phyloP scores from a whole-genome alignment of 768 basidiomycete genomes.

The Calocybe gangraenosa region DNA sequence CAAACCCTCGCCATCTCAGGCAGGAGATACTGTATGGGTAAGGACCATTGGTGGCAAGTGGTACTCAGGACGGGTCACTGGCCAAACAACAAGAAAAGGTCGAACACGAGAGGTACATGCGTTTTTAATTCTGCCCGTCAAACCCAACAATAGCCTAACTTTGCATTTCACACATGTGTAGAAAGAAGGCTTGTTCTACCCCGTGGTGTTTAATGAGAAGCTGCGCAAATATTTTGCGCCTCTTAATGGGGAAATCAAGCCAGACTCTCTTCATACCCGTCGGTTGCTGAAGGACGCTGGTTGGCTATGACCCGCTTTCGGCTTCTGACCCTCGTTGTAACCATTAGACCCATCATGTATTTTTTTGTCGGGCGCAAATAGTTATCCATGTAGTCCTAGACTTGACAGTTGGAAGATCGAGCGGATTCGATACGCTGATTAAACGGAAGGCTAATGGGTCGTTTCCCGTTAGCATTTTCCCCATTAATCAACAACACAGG shows the following conservation, averaged over 20 bases:
- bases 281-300: slow-evolving; percentile 44
- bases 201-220: slow-evolving; percentile 43
- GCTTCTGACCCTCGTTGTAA: not conserved
- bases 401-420: not conserved
- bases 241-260: slow-evolving; percentile 64
- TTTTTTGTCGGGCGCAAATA: not conserved
- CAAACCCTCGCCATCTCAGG: not conserved
- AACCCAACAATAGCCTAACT: no score
- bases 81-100: slow-evolving; percentile 39
- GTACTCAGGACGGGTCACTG: slow-evolving; percentile 44
- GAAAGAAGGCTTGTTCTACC: slow-evolving; percentile 51
- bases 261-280: slow-evolving; percentile 44
- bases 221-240: slow-evolving; percentile 61
- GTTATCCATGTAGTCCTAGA: not conserved
- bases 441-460: no score
- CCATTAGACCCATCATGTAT: not conserved
- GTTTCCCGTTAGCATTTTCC: no score
- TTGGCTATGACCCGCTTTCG: slow-evolving; percentile 40
- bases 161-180: slow-evolving; percentile 17
- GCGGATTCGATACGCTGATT: not conserved
- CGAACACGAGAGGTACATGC: slow-evolving; percentile 41
- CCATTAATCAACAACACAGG: no score
- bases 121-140: not conserved
- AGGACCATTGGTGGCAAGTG: slow-evolving; percentile 46
- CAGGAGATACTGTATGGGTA: slow-evolving; percentile 49